Evolutionary conservation across 805 yeast genomes (phyloP).

Genomic region (Tetrapisispora fleetii): DNA sequence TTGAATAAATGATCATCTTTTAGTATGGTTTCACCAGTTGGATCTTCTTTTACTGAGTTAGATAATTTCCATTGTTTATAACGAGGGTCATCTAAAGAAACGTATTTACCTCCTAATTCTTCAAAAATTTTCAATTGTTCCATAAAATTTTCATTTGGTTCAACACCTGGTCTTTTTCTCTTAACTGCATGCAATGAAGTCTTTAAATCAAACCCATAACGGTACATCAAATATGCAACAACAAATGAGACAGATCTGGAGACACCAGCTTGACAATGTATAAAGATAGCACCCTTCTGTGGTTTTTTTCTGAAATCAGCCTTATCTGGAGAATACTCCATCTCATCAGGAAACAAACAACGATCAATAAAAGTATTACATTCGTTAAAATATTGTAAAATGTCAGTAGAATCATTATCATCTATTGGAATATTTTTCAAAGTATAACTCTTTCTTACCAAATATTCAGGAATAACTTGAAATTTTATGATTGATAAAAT

Average conservation of each 20-base stretch:
- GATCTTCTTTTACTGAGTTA: slow-evolving; percentile 33
- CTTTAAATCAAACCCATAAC: slow-evolving; percentile 46
- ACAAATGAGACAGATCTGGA: slow-evolving; percentile 82
- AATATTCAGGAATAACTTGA: slow-evolving; percentile 43
- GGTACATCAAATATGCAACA: slow-evolving; percentile 80
- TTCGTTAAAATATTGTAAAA: slow-evolving; percentile 51
- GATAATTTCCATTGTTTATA: slow-evolving; percentile 38
- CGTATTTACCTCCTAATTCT: slow-evolving; percentile 30
- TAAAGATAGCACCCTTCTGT: slow-evolving; percentile 40
- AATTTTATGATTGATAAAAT: slow-evolving; percentile 65
- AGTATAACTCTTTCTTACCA: slow-evolving; percentile 35
- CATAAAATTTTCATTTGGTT: slow-evolving; percentile 67
- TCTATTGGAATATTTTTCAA: slow-evolving; percentile 57
- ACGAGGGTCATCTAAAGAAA: slow-evolving; percentile 18
- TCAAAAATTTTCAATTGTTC: slow-evolving; percentile 62
- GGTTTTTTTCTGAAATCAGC: slow-evolving; percentile 25
- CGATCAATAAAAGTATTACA: slow-evolving; percentile 57
- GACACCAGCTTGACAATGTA: slow-evolving; percentile 87
- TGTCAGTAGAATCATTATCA: slow-evolving; percentile 60
- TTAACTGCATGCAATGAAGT: slow-evolving; percentile 71
- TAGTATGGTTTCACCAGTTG: slow-evolving; percentile 30
- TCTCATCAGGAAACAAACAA: slow-evolving; percentile 43
- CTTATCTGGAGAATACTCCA: slow-evolving; percentile 24
- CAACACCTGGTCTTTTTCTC: slow-evolving; percentile 47
- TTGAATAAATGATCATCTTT: slow-evolving; percentile 26